Conservation (phyloP, 2,329 filamentous ascomycete genomes). For the Pyrenophora teres region DNA sequence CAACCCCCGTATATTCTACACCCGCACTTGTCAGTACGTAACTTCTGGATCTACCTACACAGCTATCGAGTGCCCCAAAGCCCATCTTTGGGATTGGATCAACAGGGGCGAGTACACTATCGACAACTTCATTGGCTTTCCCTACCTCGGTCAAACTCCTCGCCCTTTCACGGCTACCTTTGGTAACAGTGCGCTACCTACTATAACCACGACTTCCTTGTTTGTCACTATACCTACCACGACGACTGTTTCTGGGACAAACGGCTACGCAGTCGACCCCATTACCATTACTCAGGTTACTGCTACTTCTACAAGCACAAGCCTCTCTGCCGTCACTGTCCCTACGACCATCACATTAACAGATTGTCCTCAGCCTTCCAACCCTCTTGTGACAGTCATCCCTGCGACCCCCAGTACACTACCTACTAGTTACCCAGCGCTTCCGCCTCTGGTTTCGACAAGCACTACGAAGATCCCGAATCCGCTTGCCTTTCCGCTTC, state of each 20-base stretch:
- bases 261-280: not conserved
- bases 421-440: too few relatives aligned
- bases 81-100: constrained; percentile 2
- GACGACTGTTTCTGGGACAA: not conserved
- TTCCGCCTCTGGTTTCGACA: too few relatives aligned
- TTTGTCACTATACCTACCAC: not conserved
- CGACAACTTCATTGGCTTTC: not conserved
- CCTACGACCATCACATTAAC: constrained; percentile 3
- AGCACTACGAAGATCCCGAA: too few relatives aligned
- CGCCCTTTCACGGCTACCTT: constrained; percentile 9
- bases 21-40: constrained; percentile 9
- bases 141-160: not conserved
- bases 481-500: too few relatives aligned
- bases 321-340: not conserved
- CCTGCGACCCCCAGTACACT: too few relatives aligned
- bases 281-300: constrained; percentile 1
- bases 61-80: constrained; percentile 5
- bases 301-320: not conserved
- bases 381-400: too few relatives aligned
- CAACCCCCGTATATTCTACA: constrained; percentile 8
- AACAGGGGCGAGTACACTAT: constrained; percentile 15
- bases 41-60: not conserved
- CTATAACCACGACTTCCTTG: not conserved
- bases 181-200: constrained; percentile 1
- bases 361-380: constrained; percentile 2